Evolutionary conservation across 2,329 filamentous ascomycete species (phyloP).

Genomic region (Aspergillus fumigatiaffinis): DNA sequence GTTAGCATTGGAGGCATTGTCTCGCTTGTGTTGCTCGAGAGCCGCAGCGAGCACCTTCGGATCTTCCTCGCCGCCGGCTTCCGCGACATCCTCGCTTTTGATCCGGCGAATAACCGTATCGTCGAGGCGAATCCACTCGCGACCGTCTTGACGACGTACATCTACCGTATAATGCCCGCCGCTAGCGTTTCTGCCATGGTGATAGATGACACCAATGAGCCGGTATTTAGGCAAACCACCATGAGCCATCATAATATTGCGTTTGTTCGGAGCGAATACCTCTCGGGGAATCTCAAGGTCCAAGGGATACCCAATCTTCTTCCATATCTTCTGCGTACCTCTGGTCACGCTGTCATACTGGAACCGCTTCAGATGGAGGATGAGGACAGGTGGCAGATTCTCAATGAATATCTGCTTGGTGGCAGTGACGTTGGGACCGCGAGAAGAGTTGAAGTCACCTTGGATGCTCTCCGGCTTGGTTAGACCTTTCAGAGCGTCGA

Average conservation of each 20-base stretch:
- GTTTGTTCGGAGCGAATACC: constrained; percentile 73
- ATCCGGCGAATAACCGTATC: constrained; percentile 87
- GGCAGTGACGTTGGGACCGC: constrained; percentile 70
- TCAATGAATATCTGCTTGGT: constrained; percentile 97
- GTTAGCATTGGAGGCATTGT: constrained; percentile 55
- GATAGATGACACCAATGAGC: constrained; percentile 87
- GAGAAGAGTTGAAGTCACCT: constrained; percentile 75
- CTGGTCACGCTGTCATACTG: constrained; percentile 80
- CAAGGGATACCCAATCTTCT: constrained; percentile 91
- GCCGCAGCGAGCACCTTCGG: constrained; percentile 63
- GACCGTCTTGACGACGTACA: constrained; percentile 86
- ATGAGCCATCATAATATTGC: constrained; percentile 61
- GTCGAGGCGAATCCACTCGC: constrained; percentile 93
- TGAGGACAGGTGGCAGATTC: constrained; percentile 81
- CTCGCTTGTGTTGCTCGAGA: constrained; percentile 62
- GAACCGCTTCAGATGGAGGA: constrained; percentile 94
- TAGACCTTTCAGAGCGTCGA: constrained; percentile 81
- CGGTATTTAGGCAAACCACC: constrained; percentile 76
- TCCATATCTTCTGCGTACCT: constrained; percentile 96
- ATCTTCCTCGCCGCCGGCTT: constrained; percentile 77
- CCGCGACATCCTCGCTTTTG: constrained; percentile 81
- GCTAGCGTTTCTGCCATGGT: constrained; percentile 94
- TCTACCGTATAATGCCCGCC: constrained; percentile 98
- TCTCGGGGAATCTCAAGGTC: constrained; percentile 92
- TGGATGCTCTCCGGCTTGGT: constrained; percentile 81